phyloP scores from a whole-genome alignment of 2,329 filamentous ascomycete species.

The Sordariomycetes sp. region DNA sequence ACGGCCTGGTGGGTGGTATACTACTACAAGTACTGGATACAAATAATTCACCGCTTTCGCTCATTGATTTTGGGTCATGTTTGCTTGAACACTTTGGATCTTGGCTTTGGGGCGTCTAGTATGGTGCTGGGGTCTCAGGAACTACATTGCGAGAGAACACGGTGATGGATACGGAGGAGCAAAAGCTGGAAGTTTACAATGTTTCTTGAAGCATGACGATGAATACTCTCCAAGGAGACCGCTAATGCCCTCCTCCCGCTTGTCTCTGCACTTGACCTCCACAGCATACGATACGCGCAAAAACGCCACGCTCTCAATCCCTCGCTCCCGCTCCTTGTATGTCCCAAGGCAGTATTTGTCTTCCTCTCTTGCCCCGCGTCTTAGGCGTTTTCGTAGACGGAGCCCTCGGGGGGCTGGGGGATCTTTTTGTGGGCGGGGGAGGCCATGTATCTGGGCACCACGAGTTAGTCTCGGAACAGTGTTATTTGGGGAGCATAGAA shows the following conservation, averaged over 20 bases:
- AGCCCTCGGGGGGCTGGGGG: conserved; percentile 81
- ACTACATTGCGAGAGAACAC: not conserved
- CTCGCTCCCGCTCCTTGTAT: not conserved
- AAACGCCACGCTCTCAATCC: not conserved
- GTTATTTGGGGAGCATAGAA: not conserved
- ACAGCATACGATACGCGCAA: not conserved
- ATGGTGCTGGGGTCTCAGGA: not conserved
- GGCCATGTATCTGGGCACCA: conserved; percentile 67
- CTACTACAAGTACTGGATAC: not conserved
- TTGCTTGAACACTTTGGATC: not conserved
- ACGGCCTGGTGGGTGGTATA: not conserved
- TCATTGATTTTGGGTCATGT: not conserved
- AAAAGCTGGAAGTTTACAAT: not conserved
- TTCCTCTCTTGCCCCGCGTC: not conserved
- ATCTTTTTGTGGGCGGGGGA: conserved; percentile 87
- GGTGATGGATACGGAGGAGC: not conserved
- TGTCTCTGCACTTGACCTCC: not conserved
- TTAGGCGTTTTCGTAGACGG: conserved; percentile 23
- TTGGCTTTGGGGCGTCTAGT: not conserved
- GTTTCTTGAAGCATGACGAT: not conserved
- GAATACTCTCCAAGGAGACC: not conserved
- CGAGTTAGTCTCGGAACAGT: not conserved
- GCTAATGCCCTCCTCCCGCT: not conserved
- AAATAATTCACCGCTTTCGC: not conserved
- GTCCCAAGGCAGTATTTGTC: not conserved